Base-by-base conservation (phyloP, 768 basidiomycete species). In the Coprinellus micaceus region DNA sequence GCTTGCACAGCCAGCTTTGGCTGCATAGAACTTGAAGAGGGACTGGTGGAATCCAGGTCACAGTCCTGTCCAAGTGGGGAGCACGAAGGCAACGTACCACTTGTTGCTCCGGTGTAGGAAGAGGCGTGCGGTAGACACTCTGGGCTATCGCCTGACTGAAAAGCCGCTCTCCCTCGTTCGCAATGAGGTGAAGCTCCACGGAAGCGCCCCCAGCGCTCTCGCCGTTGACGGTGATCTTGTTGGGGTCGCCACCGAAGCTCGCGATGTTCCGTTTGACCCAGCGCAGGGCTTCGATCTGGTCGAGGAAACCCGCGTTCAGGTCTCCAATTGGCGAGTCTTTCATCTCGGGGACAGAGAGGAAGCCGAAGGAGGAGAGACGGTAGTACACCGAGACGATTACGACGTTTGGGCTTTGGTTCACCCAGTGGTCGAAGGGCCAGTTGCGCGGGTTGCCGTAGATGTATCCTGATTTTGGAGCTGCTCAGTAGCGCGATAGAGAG, bases 301-400 rank as follows among this genome's bases (percentile, higher is more conserved):
- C 87, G 19, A 69, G 63, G 67, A 83, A 79, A 3, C 82, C 82
- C 6, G 70, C 78, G 52, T 85, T 84, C 53, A 79, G 66, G 61
- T 84, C 80, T 0, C 79, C 82, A 24, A 73, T 61, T 0, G 58
- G 53, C 10, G 71, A 29, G 52, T 77, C 66, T 1, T 61, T 52
- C 53, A 85, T 75, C 21, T 76, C 79, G 1, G 84, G 80, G 7
- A 71, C 64, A 1, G 82, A 67, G 25, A 85, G 76, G 70, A 87
- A 88, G 24, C 87, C 87, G 61, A 88, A 78, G 0, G 81, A 78
- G 51, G 77, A 76, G 22, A 88, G 77, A 17, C 82, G 81, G 66
- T 87, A 87, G 66, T 88, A 85, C 6, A 86, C 78, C 0, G 85
- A 84, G 9, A 85, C 84, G 52, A 85, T 72, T 40, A 87, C 77